A percentile compares a stretch with the other conserved stretches of the same genome.
phyloP scores from a whole-genome alignment of 805 yeast genomes.

The Metschnikowia shivogae region DNA sequence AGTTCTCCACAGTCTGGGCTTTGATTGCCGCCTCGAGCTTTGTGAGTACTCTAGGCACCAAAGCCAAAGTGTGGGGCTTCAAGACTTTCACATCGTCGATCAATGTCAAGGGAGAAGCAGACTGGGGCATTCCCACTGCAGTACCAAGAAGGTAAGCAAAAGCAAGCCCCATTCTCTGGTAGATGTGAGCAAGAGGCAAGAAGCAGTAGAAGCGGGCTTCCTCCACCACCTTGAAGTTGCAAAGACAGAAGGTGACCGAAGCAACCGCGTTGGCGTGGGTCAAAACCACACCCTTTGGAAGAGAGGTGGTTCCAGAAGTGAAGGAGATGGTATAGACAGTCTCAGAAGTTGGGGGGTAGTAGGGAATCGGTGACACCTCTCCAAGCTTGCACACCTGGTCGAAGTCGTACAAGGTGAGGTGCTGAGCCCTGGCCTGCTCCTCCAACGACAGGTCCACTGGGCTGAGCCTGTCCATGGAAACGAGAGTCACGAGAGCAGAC shows the following conservation, averaged over 20 bases:
- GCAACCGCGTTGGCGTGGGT: slow-evolving; percentile 15
- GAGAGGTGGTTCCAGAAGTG: slow-evolving; percentile 59
- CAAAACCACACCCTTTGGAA: slow-evolving; percentile 71
- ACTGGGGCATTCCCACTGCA: slow-evolving; percentile 29
- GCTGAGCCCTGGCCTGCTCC: slow-evolving; percentile 13
- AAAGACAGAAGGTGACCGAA: slow-evolving; percentile 10
- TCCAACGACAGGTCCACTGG: slow-evolving; percentile 12
- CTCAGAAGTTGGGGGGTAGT: slow-evolving; percentile 30
- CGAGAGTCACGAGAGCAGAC: slow-evolving; percentile 44
- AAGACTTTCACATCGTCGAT: slow-evolving; percentile 55
- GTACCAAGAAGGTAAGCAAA: slow-evolving; percentile 15
- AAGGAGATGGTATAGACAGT: slow-evolving; percentile 40
- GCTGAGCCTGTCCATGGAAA: slow-evolving; percentile 46
- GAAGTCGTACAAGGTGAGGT: slow-evolving; percentile 23
- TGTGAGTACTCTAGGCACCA: slow-evolving; percentile 65
- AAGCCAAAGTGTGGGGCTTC: slow-evolving; percentile 50
- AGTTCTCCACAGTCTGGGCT: slow-evolving; percentile 24
- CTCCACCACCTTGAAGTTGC: slow-evolving; percentile 1
- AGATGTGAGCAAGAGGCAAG: slow-evolving; percentile 27
- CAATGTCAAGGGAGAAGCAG: slow-evolving; percentile 43
- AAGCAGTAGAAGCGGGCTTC: slow-evolving; percentile 16
- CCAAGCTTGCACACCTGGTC: slow-evolving; percentile 35
- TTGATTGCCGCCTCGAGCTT: slow-evolving; percentile 44
- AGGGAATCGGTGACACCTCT: slow-evolving; percentile 30
- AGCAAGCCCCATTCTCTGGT: slow-evolving; percentile 16